Conservation (phyloP, 257 asterid genomes). For the Solanum neorickii region DNA sequence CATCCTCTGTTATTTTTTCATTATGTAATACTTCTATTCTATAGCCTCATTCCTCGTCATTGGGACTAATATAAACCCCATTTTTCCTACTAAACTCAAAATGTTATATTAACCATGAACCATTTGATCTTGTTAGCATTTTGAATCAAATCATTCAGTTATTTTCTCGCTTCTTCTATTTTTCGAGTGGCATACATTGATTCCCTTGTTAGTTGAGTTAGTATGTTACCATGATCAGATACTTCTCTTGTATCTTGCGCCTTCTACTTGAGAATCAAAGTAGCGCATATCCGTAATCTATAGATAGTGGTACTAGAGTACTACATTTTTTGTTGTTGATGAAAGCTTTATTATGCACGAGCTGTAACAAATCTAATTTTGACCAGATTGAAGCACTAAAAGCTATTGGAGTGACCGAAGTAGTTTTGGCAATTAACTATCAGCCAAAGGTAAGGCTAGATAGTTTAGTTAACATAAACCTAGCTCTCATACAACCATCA, state of each 20-base stretch:
- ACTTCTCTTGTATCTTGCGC: neutral
- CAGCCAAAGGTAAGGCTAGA: conserved; percentile 69
- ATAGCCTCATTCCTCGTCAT: neutral
- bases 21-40: neutral
- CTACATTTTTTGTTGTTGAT: neutral
- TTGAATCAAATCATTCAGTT: neutral
- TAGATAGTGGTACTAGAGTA: neutral
- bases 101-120: neutral
- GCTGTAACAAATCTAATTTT: neutral
- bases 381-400: conserved; percentile 87
- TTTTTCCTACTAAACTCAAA: neutral
- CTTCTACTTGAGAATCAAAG: neutral
- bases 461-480: neutral
- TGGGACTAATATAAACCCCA: neutral
- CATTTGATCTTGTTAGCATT: neutral
- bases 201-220: neutral
- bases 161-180: neutral
- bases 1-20: neutral
- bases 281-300: neutral
- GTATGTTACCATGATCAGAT: neutral
- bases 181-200: neutral
- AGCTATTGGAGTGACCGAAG: conserved; percentile 91
- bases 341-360: neutral
- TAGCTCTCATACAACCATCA: neutral
- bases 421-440: conserved; percentile 87